Evolutionary conservation across 2,329 filamentous ascomycete species (phyloP), one percentile per base, ranked within the genome.

Genomic region (Botryosphaeria dothidea): DNA sequence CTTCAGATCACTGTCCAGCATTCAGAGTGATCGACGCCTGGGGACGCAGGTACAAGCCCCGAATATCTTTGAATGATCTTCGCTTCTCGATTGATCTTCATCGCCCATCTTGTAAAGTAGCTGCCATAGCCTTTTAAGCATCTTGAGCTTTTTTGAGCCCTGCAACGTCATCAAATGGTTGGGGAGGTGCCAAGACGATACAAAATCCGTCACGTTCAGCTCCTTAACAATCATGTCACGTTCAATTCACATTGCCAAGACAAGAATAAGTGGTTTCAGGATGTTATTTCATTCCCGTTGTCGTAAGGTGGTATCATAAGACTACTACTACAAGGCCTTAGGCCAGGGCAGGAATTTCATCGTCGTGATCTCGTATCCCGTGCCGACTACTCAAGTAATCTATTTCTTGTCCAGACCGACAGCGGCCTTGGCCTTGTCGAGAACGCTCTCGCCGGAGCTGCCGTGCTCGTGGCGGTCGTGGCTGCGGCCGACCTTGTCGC

Each of bases 351-450:
- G 43, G 7, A 29, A 36, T 46, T 51, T 34, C 61, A 19, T 54
- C 49, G 15, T 29, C 36, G 21, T 51, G n/a, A 27, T 9, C 5
- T 45, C 62, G 21, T 21, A 25, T 57, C 31, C 29, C 62, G 6
- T 57, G 23, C 15, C 27, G 29, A 17, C n/a, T 23, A 29, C 21
- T 41, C 21, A 34, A 34, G 31, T 34, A 46, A 23, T 21, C 61
- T 75, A 75, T 69, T 78, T 71, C 73, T 80, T 79, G 70, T 79
- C 75, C 29, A 81, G 67, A 31, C 82, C 82, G 36, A 83, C 70
- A 57, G 80, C 78, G 66, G 78, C 73, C 80, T 83, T 82, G 71
- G 81, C 77, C 75, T 82, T 82, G 71, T 79, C 79, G 65, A 82
- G 69, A 60, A 82, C 72, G 60, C 73, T 74, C 45, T 74, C 74